Evolutionary conservation across 2,329 filamentous ascomycete species (phyloP).

Genomic region (Colletotrichum tropicale): DNA sequence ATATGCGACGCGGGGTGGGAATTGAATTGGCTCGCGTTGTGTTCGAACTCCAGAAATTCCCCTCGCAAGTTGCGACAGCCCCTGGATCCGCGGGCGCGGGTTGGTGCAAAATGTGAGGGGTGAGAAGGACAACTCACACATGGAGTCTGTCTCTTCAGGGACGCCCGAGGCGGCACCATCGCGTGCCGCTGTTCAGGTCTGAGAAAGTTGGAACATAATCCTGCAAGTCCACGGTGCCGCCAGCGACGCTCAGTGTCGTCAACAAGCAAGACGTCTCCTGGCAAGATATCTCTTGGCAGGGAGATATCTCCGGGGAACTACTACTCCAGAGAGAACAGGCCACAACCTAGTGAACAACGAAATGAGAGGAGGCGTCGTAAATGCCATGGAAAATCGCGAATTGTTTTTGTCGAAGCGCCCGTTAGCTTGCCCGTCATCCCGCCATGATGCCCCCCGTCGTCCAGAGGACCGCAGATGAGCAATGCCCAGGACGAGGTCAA

Average conservation of each 20-base stretch:
- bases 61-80: neutral
- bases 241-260: neutral
- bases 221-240: neutral
- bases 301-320: neutral
- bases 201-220: neutral
- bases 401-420: neutral
- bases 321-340: neutral
- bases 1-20: neutral
- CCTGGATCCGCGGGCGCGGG: neutral
- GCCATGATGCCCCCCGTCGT: neutral
- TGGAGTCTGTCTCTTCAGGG: neutral
- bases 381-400: neutral
- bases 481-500: neutral
- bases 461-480: neutral
- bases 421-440: neutral
- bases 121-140: neutral
- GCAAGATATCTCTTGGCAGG: neutral
- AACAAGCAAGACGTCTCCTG: neutral
- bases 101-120: neutral
- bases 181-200: neutral
- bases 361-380: constrained; percentile 13
- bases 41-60: neutral
- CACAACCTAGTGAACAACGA: neutral
- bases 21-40: neutral
- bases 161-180: neutral